These are phyloP conservation scores for Boletus barrowsii DNA, from an alignment of 768 basidiomycete genomes.

Conservation along the genomic window DNA sequence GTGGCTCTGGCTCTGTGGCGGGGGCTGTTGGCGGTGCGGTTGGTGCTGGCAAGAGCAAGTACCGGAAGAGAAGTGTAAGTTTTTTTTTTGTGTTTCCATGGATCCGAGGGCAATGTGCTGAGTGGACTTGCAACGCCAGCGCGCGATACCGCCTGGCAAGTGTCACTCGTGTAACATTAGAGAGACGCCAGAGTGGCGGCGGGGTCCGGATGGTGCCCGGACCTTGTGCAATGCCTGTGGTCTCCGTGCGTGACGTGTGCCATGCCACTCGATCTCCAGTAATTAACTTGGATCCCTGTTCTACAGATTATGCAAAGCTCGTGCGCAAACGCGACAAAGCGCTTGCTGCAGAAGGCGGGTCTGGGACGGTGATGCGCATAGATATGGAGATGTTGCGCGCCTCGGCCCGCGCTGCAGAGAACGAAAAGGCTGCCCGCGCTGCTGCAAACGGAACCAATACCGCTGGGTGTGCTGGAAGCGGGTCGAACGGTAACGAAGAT, in stretches of 20 bases:
- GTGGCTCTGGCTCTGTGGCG: conserved; percentile 34
- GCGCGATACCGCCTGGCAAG: conserved; percentile 81
- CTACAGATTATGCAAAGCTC: conserved; percentile 75
- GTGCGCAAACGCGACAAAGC: conserved; percentile 76
- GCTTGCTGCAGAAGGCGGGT: conserved; percentile 50
- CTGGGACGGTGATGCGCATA: conserved; percentile 44
- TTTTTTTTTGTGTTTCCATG: conserved; percentile 2
- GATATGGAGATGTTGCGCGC: conserved; percentile 76
- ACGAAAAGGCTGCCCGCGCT: conserved; percentile 27
- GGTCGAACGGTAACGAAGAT: conserved; percentile 7
- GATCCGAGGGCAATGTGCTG: conserved; percentile 8
- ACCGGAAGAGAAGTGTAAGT: conserved; percentile 81
- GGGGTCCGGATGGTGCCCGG: conserved; percentile 80
- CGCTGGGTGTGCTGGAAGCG: conserved; percentile 6
- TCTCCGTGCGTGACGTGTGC: conserved; percentile 47
- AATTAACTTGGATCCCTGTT: background rate
- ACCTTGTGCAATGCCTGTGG: conserved; percentile 87
- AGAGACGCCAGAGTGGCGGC: conserved; percentile 86
- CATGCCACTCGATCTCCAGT: background rate
- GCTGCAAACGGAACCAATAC: conserved; percentile 30
- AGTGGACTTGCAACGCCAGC: conserved; percentile 44
- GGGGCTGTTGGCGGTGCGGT: conserved; percentile 22
- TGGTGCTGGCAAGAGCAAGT: conserved; percentile 61
- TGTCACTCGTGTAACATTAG: conserved; percentile 86
- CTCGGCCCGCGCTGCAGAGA: conserved; percentile 60